These are phyloP conservation scores for Primulina huaijiensis DNA, from an alignment of 257 asterid species.

Conservation along the genomic window DNA sequence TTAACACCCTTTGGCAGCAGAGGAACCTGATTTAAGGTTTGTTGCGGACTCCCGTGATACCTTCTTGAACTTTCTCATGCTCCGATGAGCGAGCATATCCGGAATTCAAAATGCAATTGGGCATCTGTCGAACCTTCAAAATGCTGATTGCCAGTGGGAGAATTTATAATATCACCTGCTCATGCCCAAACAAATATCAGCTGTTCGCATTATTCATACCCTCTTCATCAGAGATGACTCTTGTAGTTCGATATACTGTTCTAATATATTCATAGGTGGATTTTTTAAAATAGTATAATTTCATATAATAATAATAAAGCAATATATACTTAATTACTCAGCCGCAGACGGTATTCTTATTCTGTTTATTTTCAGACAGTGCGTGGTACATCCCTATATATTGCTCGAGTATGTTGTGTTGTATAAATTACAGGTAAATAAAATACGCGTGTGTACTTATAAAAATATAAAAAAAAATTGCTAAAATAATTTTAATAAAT, in stretches of 20 bases:
- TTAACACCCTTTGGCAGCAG: background rate
- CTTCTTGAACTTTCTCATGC: background rate
- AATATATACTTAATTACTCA: too few species aligned
- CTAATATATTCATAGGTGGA: too few species aligned
- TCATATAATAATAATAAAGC: too few species aligned
- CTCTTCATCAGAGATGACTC: background rate
- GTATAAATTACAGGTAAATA: too few species aligned
- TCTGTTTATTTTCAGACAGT: too few species aligned
- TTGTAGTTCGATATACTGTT: background rate
- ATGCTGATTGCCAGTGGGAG: background rate
- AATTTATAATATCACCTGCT: background rate
- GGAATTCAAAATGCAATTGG: background rate
- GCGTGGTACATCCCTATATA: too few species aligned
- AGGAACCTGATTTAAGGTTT: constrained; percentile 9
- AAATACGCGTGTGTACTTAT: too few species aligned
- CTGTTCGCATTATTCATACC: background rate
- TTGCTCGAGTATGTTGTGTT: too few species aligned
- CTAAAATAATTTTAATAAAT: too few species aligned
- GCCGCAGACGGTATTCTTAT: too few species aligned
- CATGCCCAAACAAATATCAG: background rate
- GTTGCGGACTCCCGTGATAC: background rate
- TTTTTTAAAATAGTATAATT: too few species aligned
- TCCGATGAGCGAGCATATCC: background rate
- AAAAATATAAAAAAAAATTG: too few species aligned
- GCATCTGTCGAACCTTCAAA: background rate